Evolutionary conservation across 2,329 filamentous ascomycete genomes (phyloP), one percentile per base, ranked within the genome.

Genomic region (Neofusicoccum kwambonambiense): DNA sequence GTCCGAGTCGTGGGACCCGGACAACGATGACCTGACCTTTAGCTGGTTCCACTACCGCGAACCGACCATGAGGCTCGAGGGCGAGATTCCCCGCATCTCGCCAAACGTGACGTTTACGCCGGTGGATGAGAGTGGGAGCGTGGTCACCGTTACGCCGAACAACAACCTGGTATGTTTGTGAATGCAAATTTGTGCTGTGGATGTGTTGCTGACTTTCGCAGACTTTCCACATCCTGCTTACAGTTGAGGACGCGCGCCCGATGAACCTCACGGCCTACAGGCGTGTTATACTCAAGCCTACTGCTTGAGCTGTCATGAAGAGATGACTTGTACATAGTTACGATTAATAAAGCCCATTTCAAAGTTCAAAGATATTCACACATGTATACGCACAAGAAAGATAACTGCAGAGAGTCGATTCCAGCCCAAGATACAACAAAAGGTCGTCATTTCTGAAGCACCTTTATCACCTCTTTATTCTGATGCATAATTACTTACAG

Each of bases 41-140:
- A 64, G 52, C 19, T 71, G 69, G 69, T 69, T 62, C 15, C 67
- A 70, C 19, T 70, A 70, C 56, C 54, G 66, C 27, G 67, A 69
- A 8, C n/a, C 37, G 34, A 12, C 31, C 1, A 39, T 41, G 51
- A 31, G 62, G 8, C 9, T 64, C 34, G 62, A 64, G 51, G 62
- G 62, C 19, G 62, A 51, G 1, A 44, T 51, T 11, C 42, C 50
- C 13, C 31, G 34, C 9, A 52, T 64, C 19, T 58, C 51, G 19
- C 51, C 51, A 5, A 64, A 58, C 17, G 64, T 67, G 31, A 64
- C 54, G 3, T 54, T 66, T 39, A 34, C 34, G 2, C 45, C 49
- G 13, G 2, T 66, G 41, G 37, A 52, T n/a, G 56, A 50, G 12
- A 37, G 34, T 27, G 50, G 54, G 4, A 64, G 61, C 15, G 47